Percentiles rank a stretch among this genome's conserved stretches.
phyloP scores from a whole-genome alignment of 2,329 filamentous ascomycete species.

The Rhynchosporium secalis region DNA sequence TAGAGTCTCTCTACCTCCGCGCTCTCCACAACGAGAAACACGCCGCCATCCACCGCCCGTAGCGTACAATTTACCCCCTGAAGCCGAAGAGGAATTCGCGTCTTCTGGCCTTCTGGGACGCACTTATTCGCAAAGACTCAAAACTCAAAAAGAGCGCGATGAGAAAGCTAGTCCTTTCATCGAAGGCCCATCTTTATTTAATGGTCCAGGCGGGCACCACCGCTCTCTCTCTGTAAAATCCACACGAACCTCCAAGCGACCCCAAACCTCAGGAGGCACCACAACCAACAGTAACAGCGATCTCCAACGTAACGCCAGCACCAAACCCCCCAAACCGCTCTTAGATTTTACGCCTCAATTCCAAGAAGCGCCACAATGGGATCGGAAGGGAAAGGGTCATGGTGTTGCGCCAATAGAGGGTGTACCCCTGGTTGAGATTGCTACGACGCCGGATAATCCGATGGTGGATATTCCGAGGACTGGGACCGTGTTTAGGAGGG shows the following conservation, averaged over 20 bases:
- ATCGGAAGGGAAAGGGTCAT: conserved; percentile 53
- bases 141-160: conserved; percentile 31
- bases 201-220: conserved; percentile 40
- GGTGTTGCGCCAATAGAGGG: conserved; percentile 46
- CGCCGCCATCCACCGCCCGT: conserved; percentile 33
- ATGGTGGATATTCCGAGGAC: conserved; percentile 25
- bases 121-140: conserved; percentile 49
- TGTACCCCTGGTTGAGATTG: conserved; percentile 50
- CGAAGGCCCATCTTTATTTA: conserved; percentile 53
- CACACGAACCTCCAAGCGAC: conserved; percentile 17
- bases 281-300: conserved; percentile 7
- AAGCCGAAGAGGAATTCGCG: conserved; percentile 44
- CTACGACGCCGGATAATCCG: conserved; percentile 34
- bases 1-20: conserved; percentile 21
- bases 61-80: conserved; percentile 30
- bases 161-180: conserved; percentile 23
- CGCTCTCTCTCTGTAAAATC: conserved; percentile 32
- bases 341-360: conserved; percentile 67
- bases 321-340: conserved; percentile 53
- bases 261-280: conserved; percentile 1
- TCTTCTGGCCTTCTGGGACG: conserved; percentile 50
- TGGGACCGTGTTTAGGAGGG: conserved; percentile 34
- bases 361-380: conserved; percentile 61
- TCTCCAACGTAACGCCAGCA: conserved; percentile 18
- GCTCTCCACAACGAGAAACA: conserved; percentile 21